Conservation (phyloP, 2,329 filamentous ascomycete genomes). For the Penicillium sp. region DNA sequence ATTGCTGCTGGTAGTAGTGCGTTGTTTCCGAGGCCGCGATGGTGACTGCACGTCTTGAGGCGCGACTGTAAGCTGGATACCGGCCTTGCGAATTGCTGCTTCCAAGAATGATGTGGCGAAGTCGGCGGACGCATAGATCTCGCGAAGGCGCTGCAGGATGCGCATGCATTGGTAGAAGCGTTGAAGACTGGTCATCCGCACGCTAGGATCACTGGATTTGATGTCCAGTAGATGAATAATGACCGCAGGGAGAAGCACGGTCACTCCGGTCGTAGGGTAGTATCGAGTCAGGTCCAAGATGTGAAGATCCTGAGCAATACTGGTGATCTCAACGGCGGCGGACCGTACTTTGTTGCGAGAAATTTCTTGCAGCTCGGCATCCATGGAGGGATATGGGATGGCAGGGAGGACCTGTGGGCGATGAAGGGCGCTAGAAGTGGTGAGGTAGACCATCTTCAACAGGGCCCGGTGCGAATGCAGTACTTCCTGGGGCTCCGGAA, state of each 20-base stretch:
- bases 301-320: conserved; percentile 75
- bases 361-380: conserved; percentile 72
- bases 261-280: conserved; percentile 85
- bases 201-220: conserved; percentile 72
- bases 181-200: conserved; percentile 68
- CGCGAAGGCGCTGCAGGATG: conserved; percentile 80
- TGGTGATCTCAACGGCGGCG: conserved; percentile 80
- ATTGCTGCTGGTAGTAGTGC: conserved; percentile 7
- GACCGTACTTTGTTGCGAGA: conserved; percentile 79
- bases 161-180: conserved; percentile 91
- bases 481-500: conserved; percentile 46
- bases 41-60: conserved; percentile 33
- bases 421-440: conserved; percentile 85
- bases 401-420: conserved; percentile 85
- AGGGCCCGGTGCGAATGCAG: conserved; percentile 74
- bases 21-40: conserved; percentile 16
- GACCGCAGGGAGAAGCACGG: conserved; percentile 84
- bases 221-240: conserved; percentile 92
- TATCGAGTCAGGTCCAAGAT: conserved; percentile 70
- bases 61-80: conserved; percentile 64
- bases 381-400: conserved; percentile 55
- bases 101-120: conserved; percentile 95
- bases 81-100: conserved; percentile 81
- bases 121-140: conserved; percentile 91
- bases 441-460: conserved; percentile 90